These are phyloP conservation scores for Zhuliangozyma parablackwelliae DNA, from an alignment of 1,139 yeast species.

Conservation along the genomic window DNA sequence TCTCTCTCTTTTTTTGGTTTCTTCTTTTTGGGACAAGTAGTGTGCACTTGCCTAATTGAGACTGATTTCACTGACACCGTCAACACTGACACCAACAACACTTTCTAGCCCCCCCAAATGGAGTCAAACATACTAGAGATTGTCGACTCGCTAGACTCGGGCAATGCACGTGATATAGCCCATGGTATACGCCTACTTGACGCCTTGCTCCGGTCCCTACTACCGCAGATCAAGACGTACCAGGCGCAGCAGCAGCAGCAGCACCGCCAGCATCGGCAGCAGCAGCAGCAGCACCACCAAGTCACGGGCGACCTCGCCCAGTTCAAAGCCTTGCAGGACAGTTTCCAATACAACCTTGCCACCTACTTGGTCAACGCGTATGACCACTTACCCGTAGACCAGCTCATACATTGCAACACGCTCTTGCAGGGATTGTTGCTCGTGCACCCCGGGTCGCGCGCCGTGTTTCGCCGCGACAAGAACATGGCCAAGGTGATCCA, in stretches of 20 bases:
- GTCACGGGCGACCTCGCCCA: conserved; percentile 21
- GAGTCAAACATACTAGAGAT: no score
- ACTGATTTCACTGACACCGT: no score
- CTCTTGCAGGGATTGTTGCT: conserved; percentile 60
- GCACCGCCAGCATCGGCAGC: background rate
- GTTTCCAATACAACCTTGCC: conserved; percentile 46
- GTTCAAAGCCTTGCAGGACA: conserved; percentile 49
- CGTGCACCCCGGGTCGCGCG: conserved; percentile 55
- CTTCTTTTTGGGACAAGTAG: no score
- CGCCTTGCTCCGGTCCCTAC: background rate
- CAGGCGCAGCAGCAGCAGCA: background rate
- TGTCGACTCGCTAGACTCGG: no score
- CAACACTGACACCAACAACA: no score
- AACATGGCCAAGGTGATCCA: conserved; percentile 31
- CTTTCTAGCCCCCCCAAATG: no score
- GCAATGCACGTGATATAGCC: no score
- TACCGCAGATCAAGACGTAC: conserved; percentile 1
- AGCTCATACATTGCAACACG: conserved; percentile 28
- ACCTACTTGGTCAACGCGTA: conserved; percentile 29
- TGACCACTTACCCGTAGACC: conserved; percentile 7
- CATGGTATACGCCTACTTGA: background rate
- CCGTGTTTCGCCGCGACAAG: conserved; percentile 32
- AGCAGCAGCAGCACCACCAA: conserved; percentile 2
- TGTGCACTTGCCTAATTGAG: no score
- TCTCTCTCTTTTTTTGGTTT: no score